These are phyloP conservation scores for Colletotrichum graminicola DNA, from an alignment of 2,329 filamentous ascomycete species.

Conservation along the genomic window DNA sequence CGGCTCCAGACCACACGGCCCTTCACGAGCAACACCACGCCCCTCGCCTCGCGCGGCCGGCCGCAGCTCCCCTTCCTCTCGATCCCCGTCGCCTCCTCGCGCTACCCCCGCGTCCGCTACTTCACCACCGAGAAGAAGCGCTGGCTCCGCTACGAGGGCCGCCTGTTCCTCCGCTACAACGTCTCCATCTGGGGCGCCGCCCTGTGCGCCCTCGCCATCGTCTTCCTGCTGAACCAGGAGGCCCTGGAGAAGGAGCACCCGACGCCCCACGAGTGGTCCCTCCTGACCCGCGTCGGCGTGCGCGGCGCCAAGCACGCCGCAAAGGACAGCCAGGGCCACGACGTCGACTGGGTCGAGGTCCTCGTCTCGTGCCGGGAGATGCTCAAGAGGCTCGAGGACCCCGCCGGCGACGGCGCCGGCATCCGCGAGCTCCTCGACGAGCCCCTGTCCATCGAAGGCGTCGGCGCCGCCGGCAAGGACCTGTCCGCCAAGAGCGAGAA, in stretches of 20 bases:
- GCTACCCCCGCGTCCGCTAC: constrained; percentile 71
- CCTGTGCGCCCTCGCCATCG: constrained; percentile 69
- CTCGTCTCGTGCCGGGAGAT: constrained; percentile 71
- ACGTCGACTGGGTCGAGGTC: constrained; percentile 76
- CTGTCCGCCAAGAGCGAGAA: constrained; percentile 81
- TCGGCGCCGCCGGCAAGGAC: constrained; percentile 71
- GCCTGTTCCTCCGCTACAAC: constrained; percentile 76
- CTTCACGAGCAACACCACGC: constrained; percentile 42
- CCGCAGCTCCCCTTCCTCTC: constrained; percentile 66
- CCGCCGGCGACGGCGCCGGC: constrained; percentile 74
- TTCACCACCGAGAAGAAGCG: constrained; percentile 82
- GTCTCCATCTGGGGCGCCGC: constrained; percentile 74
- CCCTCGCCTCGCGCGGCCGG: constrained; percentile 50
- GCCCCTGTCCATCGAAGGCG: constrained; percentile 64
- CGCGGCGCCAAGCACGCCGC: constrained; percentile 73
- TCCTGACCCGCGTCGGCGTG: constrained; percentile 75
- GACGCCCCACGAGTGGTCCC: constrained; percentile 85
- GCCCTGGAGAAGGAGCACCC: constrained; percentile 80
- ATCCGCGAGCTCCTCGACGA: constrained; percentile 69
- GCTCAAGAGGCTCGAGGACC: constrained; percentile 77
- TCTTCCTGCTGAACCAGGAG: constrained; percentile 79
- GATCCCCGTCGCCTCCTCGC: constrained; percentile 57
- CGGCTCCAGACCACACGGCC: constrained; percentile 36
- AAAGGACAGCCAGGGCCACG: constrained; percentile 63
- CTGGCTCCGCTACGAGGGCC: constrained; percentile 78